phyloP scores from a whole-genome alignment of 352 stramenopile species.

The Phytophthora ramorum region DNA sequence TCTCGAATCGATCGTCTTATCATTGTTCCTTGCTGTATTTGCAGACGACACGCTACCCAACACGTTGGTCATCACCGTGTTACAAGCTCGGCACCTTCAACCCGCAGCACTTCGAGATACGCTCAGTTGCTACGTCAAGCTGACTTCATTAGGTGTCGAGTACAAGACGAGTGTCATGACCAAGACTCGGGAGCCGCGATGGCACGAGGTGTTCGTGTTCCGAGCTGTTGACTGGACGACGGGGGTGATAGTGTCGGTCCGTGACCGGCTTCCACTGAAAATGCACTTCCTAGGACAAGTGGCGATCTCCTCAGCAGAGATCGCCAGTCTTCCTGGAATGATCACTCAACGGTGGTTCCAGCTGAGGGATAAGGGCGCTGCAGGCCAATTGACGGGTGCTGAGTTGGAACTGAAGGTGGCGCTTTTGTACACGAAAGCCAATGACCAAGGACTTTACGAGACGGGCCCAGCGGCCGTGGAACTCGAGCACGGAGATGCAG shows the following conservation, averaged over 20 bases:
- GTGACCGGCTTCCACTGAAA: constrained; percentile 76
- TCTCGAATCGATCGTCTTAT: neutral
- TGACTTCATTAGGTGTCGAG: constrained; percentile 66
- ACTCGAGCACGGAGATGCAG: constrained; percentile 21
- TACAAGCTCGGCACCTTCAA: constrained; percentile 66
- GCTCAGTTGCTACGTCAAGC: constrained; percentile 78
- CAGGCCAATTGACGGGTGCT: constrained; percentile 41
- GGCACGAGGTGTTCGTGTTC: constrained; percentile 84
- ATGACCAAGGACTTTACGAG: constrained; percentile 52
- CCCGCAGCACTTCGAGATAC: constrained; percentile 58
- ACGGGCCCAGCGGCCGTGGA: constrained; percentile 15
- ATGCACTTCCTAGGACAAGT: constrained; percentile 77
- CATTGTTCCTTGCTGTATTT: neutral
- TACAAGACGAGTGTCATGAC: constrained; percentile 77
- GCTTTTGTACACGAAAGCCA: constrained; percentile 67
- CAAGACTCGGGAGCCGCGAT: constrained; percentile 68
- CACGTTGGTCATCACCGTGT: constrained; percentile 73
- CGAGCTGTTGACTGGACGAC: constrained; percentile 72
- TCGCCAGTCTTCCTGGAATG: constrained; percentile 68
- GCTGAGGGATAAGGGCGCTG: constrained; percentile 54
- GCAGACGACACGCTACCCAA: constrained; percentile 71
- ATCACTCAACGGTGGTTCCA: constrained; percentile 63
- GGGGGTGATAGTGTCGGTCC: constrained; percentile 67
- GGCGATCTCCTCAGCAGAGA: constrained; percentile 58
- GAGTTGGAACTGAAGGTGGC: constrained; percentile 78